A percentile compares a stretch with the other conserved stretches of the same genome.
Evolutionary conservation across 1,284 basidiomycete species (phyloP).

Genomic region (Pholiota adiposa): DNA sequence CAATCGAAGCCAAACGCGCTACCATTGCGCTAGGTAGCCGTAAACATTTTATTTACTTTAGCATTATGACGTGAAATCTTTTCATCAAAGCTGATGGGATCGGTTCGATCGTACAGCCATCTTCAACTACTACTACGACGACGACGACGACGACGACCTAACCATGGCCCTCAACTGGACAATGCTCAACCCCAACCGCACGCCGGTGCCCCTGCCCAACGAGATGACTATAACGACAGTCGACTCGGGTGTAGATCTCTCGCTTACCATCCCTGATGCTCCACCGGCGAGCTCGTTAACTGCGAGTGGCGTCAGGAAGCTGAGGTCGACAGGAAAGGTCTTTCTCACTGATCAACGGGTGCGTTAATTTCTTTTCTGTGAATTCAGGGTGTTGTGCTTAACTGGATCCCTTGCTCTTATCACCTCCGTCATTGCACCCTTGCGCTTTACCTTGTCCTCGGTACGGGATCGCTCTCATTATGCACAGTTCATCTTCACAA

Average conservation of each 20-base stretch:
- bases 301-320: constrained; percentile 60
- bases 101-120: constrained; percentile 3
- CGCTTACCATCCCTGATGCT: constrained; percentile 58
- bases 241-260: constrained; percentile 54
- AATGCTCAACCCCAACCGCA: constrained; percentile 61
- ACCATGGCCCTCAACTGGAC: constrained; percentile 81
- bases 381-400: background rate
- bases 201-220: constrained; percentile 65
- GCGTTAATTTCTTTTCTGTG: constrained; percentile 28
- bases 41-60: constrained; percentile 2
- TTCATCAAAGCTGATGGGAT: background rate
- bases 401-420: background rate
- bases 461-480: background rate
- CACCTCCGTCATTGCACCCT: background rate
- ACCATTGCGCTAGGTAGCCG: constrained; percentile 81
- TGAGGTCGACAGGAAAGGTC: constrained; percentile 61
- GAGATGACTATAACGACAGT: constrained; percentile 63
- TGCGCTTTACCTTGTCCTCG: background rate
- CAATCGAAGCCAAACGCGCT: constrained; percentile 89
- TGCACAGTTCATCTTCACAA: constrained; percentile 66
- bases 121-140: background rate
- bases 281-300: constrained; percentile 44
- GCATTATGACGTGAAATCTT: background rate
- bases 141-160: constrained; percentile 10
- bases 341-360: constrained; percentile 77